Evolutionary conservation across 2,329 filamentous ascomycete species (phyloP).

Genomic region (Fusarium avenaceum): DNA sequence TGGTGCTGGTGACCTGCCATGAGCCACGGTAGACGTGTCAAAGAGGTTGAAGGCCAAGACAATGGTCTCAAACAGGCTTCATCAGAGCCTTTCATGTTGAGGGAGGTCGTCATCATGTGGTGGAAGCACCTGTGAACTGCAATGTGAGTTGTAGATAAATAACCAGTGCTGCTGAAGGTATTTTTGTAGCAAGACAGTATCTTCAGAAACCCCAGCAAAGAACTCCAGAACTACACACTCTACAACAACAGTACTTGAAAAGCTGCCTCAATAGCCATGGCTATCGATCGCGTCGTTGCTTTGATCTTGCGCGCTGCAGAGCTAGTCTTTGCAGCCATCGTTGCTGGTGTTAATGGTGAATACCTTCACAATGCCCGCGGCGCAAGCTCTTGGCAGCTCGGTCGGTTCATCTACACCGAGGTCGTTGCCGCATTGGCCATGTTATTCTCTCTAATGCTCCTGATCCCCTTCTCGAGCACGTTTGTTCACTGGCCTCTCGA

Average conservation of each 20-base stretch:
- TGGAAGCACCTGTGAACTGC: conserved; percentile 26
- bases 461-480: conserved; percentile 76
- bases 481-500: conserved; percentile 81
- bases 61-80: conserved; percentile 42
- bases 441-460: conserved; percentile 77
- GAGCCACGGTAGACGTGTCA: conserved; percentile 38
- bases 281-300: conserved; percentile 58
- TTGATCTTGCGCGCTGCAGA: conserved; percentile 60
- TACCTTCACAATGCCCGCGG: conserved; percentile 69
- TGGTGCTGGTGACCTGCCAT: conserved; percentile 28
- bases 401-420: conserved; percentile 81
- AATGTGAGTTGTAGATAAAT: conserved; percentile 37
- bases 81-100: conserved; percentile 12
- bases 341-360: conserved; percentile 76
- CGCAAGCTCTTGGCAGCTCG: conserved; percentile 65
- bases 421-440: conserved; percentile 78
- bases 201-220: not conserved
- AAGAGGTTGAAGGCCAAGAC: conserved; percentile 30
- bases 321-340: conserved; percentile 78
- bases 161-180: conserved; percentile 23
- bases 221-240: conserved; percentile 5
- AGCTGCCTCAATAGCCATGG: conserved; percentile 49
- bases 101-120: conserved; percentile 44
- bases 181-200: conserved; percentile 7
- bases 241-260: not conserved